Evolutionary conservation across 176 grass and related monocot genomes (phyloP).

Genomic region (Aegilops longissima): DNA sequence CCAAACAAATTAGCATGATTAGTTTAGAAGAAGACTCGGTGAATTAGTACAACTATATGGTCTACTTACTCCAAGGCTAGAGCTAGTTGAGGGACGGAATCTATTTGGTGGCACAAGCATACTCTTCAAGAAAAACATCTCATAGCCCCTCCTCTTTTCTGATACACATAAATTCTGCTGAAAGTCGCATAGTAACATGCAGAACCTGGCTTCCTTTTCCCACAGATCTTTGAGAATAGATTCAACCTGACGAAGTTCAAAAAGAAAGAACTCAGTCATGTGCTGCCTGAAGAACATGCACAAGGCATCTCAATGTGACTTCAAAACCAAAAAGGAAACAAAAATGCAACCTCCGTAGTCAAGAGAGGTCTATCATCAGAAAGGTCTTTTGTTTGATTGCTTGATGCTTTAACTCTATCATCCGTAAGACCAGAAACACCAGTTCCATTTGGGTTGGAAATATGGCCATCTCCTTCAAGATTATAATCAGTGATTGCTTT

Average conservation of each 20-base stretch:
- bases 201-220: slow-evolving; percentile 73
- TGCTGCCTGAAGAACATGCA: background rate
- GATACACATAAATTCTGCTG: slow-evolving; percentile 59
- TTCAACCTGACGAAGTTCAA: slow-evolving; percentile 60
- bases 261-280: slow-evolving; percentile 19
- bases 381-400: slow-evolving; percentile 25
- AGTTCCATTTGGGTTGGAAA: slow-evolving; percentile 36
- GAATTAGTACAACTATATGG: background rate
- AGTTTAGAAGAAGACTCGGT: slow-evolving; percentile 24
- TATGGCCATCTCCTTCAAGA: slow-evolving; percentile 40
- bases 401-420: slow-evolving; percentile 42
- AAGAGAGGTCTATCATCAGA: slow-evolving; percentile 64
- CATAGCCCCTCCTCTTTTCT: slow-evolving; percentile 58
- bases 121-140: slow-evolving; percentile 88
- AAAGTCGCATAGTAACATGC: slow-evolving; percentile 72
- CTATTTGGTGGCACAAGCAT: slow-evolving; percentile 83
- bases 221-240: slow-evolving; percentile 73
- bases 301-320: slow-evolving; percentile 2
- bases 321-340: slow-evolving; percentile 19
- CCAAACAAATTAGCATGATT: slow-evolving; percentile 9
- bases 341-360: slow-evolving; percentile 58
- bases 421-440: slow-evolving; percentile 45
- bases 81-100: slow-evolving; percentile 66
- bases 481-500: slow-evolving; percentile 50
- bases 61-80: slow-evolving; percentile 62